Percentiles rank a stretch among this genome's conserved stretches.
Conservation (phyloP, 305 asterid genomes). For the Solanum hybrid region DNA sequence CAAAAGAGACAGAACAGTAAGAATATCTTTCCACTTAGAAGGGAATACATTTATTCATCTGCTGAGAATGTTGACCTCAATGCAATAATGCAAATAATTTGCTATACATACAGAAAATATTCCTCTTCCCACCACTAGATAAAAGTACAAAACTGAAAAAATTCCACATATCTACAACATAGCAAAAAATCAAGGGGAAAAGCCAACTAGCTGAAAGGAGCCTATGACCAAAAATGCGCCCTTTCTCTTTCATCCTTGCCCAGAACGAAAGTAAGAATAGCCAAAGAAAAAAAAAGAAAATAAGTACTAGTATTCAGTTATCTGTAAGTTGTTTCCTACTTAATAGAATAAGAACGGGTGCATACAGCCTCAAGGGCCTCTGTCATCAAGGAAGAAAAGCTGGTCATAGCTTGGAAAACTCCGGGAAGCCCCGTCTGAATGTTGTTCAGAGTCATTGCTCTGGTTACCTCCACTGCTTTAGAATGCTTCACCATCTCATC, state of each 20-base stretch:
- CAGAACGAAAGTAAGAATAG: constrained; percentile 13
- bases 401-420: constrained; percentile 92
- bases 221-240: constrained; percentile 29
- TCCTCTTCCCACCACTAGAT: constrained; percentile 29
- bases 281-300: neutral
- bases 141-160: constrained; percentile 39
- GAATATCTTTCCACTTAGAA: neutral
- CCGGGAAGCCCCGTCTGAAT: constrained; percentile 96
- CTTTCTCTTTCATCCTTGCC: constrained; percentile 31
- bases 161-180: constrained; percentile 53
- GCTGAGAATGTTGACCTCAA: constrained; percentile 19
- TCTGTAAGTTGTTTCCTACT: constrained; percentile 15
- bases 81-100: constrained; percentile 39
- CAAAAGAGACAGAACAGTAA: neutral
- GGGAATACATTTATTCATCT: constrained; percentile 29
- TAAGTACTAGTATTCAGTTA: constrained; percentile 4
- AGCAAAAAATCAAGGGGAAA: constrained; percentile 10
- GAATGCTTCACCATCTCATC: constrained; percentile 82
- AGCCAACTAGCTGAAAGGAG: constrained; percentile 18
- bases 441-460: constrained; percentile 90
- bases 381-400: constrained; percentile 69
- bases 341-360: constrained; percentile 65
- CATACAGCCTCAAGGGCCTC: constrained; percentile 81
- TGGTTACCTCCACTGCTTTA: constrained; percentile 80
- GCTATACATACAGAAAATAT: constrained; percentile 39